Base-by-base conservation (phyloP, 225 moss, liverwort and hornwort species). In the Asterella californica region DNA sequence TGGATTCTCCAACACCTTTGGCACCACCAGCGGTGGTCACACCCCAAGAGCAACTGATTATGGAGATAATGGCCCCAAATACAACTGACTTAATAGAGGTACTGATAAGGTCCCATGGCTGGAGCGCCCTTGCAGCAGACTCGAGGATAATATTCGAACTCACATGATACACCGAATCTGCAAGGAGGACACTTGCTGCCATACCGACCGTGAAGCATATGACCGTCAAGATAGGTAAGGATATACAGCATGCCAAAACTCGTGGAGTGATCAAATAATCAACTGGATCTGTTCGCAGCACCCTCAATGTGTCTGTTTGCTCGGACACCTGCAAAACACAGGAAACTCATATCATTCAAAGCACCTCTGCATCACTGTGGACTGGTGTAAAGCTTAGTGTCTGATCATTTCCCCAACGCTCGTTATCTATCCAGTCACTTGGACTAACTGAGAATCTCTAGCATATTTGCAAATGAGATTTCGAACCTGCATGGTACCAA, bases 51-150 rank as follows among this genome's bases (percentile, higher is more conserved):
- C 99, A 99, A 84, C 95, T 99, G 77, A 95, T 87, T n/a, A 99
- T 90, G 15, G 99, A 95, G 67, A 99, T 99, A 85, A 99, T 99
- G 72, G 85, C 95, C 50, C 99, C 99, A 80, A 99, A 99, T 65
- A 95, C 99, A 78, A 90, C 74, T 15, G 99, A 89, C 83, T 99
- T 95, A 45, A 99, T 99, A 79, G 84, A 83, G 45, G 99, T 99
- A 87, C 99, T 99, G 80, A 99, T 95, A 36, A 99, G 84, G 86
- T 99, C 99, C 99, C 99, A 99, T 10, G 99, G 95, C 82, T 99
- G 95, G 78, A 99, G 84, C 50, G 99, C 99, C 90, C 99, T 91
- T 77, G 92, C 93, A 45, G 95, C 99, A 82, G 95, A 95, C 84
- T 99, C 99, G 47, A 99, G 88, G 78, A 99, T 99, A 66, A 99